Conservation (phyloP, 1,284 basidiomycete genomes). For the Microbotryum silenes-acaulis region DNA sequence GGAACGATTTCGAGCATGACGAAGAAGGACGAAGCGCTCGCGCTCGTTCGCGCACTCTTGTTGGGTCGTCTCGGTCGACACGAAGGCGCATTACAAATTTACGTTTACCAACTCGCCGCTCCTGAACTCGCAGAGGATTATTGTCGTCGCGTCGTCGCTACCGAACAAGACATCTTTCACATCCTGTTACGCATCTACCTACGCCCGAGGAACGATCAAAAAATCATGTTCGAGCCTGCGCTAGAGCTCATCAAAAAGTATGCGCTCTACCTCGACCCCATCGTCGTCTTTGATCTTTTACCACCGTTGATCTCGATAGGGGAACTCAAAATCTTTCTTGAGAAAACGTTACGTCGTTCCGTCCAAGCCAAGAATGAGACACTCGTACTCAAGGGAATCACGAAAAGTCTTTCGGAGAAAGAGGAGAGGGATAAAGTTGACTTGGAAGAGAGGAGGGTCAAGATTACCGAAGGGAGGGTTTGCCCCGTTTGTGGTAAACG, state of each 20-base stretch:
- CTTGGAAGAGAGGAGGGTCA: constrained; percentile 73
- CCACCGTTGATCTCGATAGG: constrained; percentile 77
- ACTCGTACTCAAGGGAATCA: constrained; percentile 58
- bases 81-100: constrained; percentile 84
- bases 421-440: constrained; percentile 62
- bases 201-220: constrained; percentile 50
- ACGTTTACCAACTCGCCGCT: constrained; percentile 77
- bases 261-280: constrained; percentile 67
- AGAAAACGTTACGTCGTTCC: constrained; percentile 58
- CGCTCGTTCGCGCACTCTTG: constrained; percentile 79
- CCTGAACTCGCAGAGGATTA: constrained; percentile 85
- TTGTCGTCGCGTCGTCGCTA: constrained; percentile 68
- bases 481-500: constrained; percentile 39
- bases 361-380: constrained; percentile 54
- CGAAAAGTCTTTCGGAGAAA: constrained; percentile 63
- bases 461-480: constrained; percentile 84
- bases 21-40: constrained; percentile 47
- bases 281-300: constrained; percentile 71
- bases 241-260: constrained; percentile 75
- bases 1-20: constrained; percentile 41
- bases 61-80: constrained; percentile 84
- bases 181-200: constrained; percentile 82
- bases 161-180: constrained; percentile 60
- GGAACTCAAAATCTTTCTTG: constrained; percentile 70
- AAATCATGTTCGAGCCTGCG: constrained; percentile 60